phyloP scores from a whole-genome alignment of 179 eudicot species.

The Carnegiea gigantea region DNA sequence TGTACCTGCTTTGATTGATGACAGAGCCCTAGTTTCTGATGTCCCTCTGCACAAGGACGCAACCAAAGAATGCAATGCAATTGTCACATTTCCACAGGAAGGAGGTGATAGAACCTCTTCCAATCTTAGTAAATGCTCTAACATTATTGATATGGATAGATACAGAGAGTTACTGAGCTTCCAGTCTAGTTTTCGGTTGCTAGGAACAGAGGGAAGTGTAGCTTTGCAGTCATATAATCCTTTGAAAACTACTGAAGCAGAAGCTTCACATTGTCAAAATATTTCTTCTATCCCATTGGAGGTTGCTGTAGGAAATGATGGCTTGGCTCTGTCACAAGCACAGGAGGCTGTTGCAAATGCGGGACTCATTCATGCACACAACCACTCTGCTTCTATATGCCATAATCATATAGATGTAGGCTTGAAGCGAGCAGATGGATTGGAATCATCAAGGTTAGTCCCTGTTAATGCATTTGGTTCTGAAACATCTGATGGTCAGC shows the following conservation, averaged over 20 bases:
- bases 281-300: conserved; percentile 33
- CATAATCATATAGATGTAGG: conserved; percentile 28
- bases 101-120: conserved; percentile 9
- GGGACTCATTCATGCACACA: conserved; percentile 31
- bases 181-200: conserved; percentile 43
- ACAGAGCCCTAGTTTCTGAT: conserved; percentile 25
- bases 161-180: conserved; percentile 38
- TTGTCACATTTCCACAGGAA: conserved; percentile 29
- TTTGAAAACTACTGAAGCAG: conserved; percentile 32
- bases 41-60: conserved; percentile 21
- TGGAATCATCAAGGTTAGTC: conserved; percentile 39
- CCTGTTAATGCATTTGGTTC: conserved; percentile 51
- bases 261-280: conserved; percentile 38
- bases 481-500: conserved; percentile 33
- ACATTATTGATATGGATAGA: conserved; percentile 34
- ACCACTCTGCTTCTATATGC: conserved; percentile 31
- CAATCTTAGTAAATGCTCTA: background rate
- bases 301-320: conserved; percentile 35
- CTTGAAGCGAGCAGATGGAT: conserved; percentile 30
- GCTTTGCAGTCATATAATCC: conserved; percentile 38
- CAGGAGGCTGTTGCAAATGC: conserved; percentile 31
- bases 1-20: conserved; percentile 28
- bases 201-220: conserved; percentile 34
- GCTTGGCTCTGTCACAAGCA: conserved; percentile 35
- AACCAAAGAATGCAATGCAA: conserved; percentile 34